Percentiles rank a stretch among this genome's conserved stretches.
Conservation (phyloP, 345 rosid genomes). For the Odontarrhena argentea region DNA sequence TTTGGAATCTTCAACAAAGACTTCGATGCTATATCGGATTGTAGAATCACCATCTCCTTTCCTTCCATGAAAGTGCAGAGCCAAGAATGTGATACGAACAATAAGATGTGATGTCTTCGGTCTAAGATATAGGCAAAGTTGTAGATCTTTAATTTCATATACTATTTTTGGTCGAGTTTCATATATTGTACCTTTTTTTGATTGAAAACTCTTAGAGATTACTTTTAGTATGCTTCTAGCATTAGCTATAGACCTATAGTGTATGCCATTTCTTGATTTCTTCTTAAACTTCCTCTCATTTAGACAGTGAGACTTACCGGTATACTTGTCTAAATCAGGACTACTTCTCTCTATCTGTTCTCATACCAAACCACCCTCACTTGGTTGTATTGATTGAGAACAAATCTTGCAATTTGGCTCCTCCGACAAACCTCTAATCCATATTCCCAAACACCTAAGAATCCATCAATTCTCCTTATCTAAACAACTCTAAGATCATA, state of each 20-base stretch:
- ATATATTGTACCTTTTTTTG: too few species aligned
- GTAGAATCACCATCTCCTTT: conserved; percentile 41
- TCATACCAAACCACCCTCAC: too few species aligned
- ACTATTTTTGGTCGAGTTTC: neutral
- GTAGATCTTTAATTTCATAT: neutral
- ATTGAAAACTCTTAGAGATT: too few species aligned
- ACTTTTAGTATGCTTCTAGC: too few species aligned
- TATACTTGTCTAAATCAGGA: too few species aligned
- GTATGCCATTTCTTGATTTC: too few species aligned
- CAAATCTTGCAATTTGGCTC: too few species aligned
- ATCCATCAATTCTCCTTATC: neutral
- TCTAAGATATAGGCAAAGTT: neutral
- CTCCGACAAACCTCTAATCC: neutral
- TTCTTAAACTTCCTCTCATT: too few species aligned
- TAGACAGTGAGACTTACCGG: too few species aligned
- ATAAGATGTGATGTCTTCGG: conserved; percentile 34
- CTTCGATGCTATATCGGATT: conserved; percentile 41
- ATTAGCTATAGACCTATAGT: too few species aligned
- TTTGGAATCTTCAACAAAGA: conserved; percentile 49
- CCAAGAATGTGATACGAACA: conserved; percentile 45
- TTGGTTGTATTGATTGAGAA: too few species aligned
- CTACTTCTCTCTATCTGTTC: too few species aligned
- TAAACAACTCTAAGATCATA: conserved; percentile 1
- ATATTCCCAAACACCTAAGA: neutral
- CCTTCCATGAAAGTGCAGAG: conserved; percentile 42